Percentiles rank a stretch among this genome's conserved stretches.
Conservation (phyloP, 495 filamentous ascomycete species). For the Penicillium odoratum region DNA sequence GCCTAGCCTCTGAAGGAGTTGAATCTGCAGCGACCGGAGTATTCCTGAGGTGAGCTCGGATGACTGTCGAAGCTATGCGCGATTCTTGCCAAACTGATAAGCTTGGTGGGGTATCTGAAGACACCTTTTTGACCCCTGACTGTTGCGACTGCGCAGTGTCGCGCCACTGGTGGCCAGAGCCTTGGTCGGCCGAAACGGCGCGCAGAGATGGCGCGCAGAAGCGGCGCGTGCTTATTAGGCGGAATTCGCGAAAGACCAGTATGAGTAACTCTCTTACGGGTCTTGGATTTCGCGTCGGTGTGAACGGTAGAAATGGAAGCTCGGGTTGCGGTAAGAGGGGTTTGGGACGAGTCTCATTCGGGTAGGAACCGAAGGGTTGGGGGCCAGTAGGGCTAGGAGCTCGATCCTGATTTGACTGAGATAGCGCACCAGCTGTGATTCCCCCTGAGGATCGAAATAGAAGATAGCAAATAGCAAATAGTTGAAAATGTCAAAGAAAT, state of each 20-base stretch:
- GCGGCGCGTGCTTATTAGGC: not conserved
- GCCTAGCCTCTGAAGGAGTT: not conserved
- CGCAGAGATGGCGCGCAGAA: slow-evolving; percentile 1
- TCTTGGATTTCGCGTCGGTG: not conserved
- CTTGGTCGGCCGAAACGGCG: not conserved
- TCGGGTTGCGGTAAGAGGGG: not conserved
- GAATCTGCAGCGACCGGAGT: not conserved
- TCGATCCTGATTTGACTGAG: not conserved
- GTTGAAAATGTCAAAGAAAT: not conserved
- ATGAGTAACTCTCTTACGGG: not conserved
- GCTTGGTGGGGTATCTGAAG: not conserved
- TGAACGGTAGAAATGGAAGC: not conserved
- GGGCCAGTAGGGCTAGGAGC: slow-evolving; percentile 3
- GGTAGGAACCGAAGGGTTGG: not conserved
- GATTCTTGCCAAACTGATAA: not conserved
- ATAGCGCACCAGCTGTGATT: not conserved
- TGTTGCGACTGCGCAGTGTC: not conserved
- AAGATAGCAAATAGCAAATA: not conserved
- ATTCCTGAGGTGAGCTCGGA: not conserved
- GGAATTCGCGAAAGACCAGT: not conserved
- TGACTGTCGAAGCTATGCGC: not conserved
- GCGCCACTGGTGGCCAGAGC: not conserved
- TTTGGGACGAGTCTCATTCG: not conserved
- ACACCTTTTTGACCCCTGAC: slow-evolving; percentile 3
- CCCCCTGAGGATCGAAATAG: not conserved